These are phyloP conservation scores for Rosa persica DNA, from an alignment of 306 rosid genomes.

Conservation along the genomic window DNA sequence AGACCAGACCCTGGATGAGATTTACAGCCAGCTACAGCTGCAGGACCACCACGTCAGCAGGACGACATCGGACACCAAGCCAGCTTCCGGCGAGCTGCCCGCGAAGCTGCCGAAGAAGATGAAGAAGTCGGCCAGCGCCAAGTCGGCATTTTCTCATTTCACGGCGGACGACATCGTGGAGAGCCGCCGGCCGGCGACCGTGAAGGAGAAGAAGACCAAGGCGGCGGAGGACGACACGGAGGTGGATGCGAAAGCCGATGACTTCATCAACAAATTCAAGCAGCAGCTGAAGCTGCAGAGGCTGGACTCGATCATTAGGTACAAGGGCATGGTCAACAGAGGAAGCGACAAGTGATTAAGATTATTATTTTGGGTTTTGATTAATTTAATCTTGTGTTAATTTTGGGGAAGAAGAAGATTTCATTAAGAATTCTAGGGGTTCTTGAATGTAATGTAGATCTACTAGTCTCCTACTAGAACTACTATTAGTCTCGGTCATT, in stretches of 20 bases:
- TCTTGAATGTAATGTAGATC: slow-evolving; percentile 18
- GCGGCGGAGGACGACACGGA: slow-evolving; percentile 39
- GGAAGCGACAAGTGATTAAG: slow-evolving; percentile 34
- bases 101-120: slow-evolving; percentile 62
- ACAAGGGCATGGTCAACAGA: slow-evolving; percentile 52
- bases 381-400: slow-evolving; percentile 14
- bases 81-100: slow-evolving; percentile 61
- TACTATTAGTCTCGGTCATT: not conserved
- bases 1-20: slow-evolving; percentile 45
- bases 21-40: slow-evolving; percentile 44
- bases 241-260: slow-evolving; percentile 82
- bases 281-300: slow-evolving; percentile 79
- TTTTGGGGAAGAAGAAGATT: slow-evolving; percentile 18
- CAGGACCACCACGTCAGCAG: slow-evolving; percentile 40
- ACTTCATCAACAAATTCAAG: slow-evolving; percentile 84
- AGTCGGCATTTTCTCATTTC: slow-evolving; percentile 60
- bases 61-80: slow-evolving; percentile 60
- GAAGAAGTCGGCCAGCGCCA: slow-evolving; percentile 78
- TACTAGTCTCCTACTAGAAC: not conserved
- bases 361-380: not conserved
- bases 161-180: slow-evolving; percentile 61
- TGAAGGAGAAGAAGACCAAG: slow-evolving; percentile 42
- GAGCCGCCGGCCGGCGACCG: slow-evolving; percentile 64
- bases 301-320: slow-evolving; percentile 61
- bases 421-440: not conserved